Percentiles rank a stretch among this genome's conserved stretches.
Conservation (phyloP, 345 rosid species). For the Noccaea bulbosa region DNA sequence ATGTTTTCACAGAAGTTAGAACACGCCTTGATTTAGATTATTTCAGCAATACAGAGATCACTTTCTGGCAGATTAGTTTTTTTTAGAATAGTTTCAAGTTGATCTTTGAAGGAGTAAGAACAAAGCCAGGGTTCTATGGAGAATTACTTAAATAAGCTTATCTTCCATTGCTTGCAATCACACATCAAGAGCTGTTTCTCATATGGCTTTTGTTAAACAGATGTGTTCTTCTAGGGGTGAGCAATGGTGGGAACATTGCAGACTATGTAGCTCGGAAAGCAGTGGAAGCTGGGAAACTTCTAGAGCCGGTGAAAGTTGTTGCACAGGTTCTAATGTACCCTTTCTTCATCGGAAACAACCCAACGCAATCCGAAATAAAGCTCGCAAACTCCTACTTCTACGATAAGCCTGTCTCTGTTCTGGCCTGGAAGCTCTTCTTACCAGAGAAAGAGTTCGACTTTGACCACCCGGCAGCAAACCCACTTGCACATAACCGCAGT, state of each 20-base stretch:
- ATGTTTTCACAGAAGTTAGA: neutral
- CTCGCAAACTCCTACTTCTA: conserved; percentile 82
- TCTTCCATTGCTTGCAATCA: conserved; percentile 17
- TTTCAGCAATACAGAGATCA: neutral
- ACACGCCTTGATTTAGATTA: neutral
- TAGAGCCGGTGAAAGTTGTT: conserved; percentile 88
- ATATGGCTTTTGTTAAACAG: conserved; percentile 48
- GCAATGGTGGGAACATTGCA: conserved; percentile 89
- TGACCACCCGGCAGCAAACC: conserved; percentile 93
- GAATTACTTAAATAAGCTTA: conserved; percentile 14
- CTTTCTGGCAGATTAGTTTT: neutral
- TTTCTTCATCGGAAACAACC: conserved; percentile 79
- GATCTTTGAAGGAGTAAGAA: neutral
- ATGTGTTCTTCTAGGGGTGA: conserved; percentile 85
- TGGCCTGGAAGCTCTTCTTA: conserved; percentile 87
- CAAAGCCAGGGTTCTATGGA: neutral
- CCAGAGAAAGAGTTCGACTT: conserved; percentile 71
- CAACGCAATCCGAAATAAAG: conserved; percentile 77
- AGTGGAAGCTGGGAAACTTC: conserved; percentile 74
- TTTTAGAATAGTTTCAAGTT: conserved; percentile 12
- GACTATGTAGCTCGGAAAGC: conserved; percentile 83
- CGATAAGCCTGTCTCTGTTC: conserved; percentile 71
- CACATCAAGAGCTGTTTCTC: conserved; percentile 9
- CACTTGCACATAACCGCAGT: conserved; percentile 62
- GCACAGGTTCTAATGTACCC: conserved; percentile 95